Conservation (phyloP, 345 rosid genomes). For the Psidium guajava region DNA sequence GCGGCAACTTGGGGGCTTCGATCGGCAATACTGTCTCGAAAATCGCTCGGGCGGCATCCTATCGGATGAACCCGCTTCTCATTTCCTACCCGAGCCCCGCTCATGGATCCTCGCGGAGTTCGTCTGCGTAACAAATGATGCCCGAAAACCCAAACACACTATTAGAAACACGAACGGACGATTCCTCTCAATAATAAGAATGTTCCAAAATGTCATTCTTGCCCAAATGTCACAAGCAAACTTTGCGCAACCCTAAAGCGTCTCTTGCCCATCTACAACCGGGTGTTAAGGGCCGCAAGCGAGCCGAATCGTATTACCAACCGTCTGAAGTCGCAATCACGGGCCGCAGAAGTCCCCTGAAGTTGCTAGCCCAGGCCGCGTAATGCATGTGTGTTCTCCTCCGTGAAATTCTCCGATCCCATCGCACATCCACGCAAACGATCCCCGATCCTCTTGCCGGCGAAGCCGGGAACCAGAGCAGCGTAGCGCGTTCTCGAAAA, state of each 20-base stretch:
- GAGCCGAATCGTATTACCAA: no score
- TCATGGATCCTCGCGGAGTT: no score
- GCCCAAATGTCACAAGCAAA: background rate
- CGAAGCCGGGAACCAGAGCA: background rate
- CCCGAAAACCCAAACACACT: no score
- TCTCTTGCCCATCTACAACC: no score
- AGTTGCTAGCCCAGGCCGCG: background rate
- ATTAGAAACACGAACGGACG: no score
- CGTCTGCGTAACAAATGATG: no score
- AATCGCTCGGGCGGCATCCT: background rate
- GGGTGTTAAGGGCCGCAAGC: no score
- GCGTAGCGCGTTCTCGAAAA: no score
- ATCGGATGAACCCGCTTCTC: background rate
- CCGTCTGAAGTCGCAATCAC: background rate
- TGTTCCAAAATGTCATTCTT: background rate
- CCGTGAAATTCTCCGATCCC: background rate
- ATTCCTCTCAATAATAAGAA: background rate
- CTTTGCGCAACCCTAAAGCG: no score
- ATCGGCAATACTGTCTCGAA: background rate
- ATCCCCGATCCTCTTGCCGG: background rate
- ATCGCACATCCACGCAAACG: background rate
- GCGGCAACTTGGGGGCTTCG: no score
- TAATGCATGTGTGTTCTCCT: no score
- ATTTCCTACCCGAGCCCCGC: no score
- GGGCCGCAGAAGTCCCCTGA: background rate